These are phyloP conservation scores for Omphalotus guepiniiformis DNA, from an alignment of 768 basidiomycete species.

Conservation along the genomic window DNA sequence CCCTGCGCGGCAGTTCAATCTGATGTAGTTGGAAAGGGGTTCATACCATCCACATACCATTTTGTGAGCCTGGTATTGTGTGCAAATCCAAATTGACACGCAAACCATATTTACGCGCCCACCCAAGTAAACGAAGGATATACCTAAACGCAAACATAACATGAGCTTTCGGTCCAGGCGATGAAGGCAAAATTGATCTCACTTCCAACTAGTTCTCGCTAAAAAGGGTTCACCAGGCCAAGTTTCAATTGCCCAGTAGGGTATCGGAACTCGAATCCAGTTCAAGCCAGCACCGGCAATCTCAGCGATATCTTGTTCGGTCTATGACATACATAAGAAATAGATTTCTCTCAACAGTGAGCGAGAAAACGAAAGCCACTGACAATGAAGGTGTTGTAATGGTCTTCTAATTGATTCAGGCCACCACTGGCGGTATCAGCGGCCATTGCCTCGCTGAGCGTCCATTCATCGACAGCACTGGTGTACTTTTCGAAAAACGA, in stretches of 20 bases:
- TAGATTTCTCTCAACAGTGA: background rate
- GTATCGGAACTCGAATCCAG: constrained; percentile 76
- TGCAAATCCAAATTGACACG: constrained; percentile 80
- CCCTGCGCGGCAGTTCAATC: constrained; percentile 20
- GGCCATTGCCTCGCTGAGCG: constrained; percentile 60
- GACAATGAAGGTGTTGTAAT: constrained; percentile 83
- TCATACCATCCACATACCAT: constrained; percentile 55
- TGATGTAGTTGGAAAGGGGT: constrained; percentile 16
- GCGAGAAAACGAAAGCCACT: constrained; percentile 26
- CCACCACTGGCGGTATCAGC: constrained; percentile 61
- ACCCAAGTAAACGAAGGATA: constrained; percentile 67
- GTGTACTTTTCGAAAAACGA: constrained; percentile 65
- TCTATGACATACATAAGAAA: constrained; percentile 37
- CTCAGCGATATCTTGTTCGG: constrained; percentile 80
- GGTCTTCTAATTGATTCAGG: constrained; percentile 61
- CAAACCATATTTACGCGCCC: constrained; percentile 90
- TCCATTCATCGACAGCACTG: constrained; percentile 68
- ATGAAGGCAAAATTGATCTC: constrained; percentile 13
- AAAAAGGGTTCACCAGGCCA: constrained; percentile 76
- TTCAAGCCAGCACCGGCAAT: constrained; percentile 85
- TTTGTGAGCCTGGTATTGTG: constrained; percentile 75
- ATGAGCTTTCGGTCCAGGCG: background rate
- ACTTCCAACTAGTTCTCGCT: constrained; percentile 71
- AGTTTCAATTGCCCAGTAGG: constrained; percentile 84
- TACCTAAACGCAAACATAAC: constrained; percentile 38